Percentiles rank a stretch among this genome's conserved stretches.
Conservation (phyloP, 306 rosid genomes). For the Cicer pinnatifidum region DNA sequence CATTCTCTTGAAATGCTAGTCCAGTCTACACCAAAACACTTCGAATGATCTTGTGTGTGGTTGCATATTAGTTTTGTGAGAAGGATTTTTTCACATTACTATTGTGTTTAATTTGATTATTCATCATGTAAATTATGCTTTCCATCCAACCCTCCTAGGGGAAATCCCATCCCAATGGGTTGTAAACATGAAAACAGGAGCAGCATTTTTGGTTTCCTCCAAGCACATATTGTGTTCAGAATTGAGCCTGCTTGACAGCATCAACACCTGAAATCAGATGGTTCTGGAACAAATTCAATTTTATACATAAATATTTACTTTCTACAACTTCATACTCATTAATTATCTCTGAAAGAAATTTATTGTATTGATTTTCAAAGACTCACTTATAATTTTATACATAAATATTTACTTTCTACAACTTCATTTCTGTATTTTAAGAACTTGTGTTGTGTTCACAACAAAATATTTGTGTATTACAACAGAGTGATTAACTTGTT, state of each 20-base stretch:
- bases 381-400: no score
- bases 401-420: no score
- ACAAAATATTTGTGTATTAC: no score
- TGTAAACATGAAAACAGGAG: not conserved
- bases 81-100: not conserved
- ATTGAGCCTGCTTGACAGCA: not conserved
- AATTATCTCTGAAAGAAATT: no score
- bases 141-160: not conserved
- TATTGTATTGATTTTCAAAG: not conserved
- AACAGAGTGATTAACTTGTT: no score
- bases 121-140: not conserved
- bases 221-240: not conserved
- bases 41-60: not conserved
- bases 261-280: not conserved
- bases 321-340: no score
- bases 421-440: no score
- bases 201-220: not conserved
- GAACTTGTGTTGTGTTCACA: no score
- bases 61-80: not conserved
- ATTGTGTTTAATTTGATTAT: not conserved
- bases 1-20: slow-evolving; percentile 6
- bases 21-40: not conserved
- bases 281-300: not conserved
- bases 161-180: not conserved
- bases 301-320: no score